phyloP scores from a whole-genome alignment of 2,329 filamentous ascomycete genomes.

The Exophiala oligosperma region DNA sequence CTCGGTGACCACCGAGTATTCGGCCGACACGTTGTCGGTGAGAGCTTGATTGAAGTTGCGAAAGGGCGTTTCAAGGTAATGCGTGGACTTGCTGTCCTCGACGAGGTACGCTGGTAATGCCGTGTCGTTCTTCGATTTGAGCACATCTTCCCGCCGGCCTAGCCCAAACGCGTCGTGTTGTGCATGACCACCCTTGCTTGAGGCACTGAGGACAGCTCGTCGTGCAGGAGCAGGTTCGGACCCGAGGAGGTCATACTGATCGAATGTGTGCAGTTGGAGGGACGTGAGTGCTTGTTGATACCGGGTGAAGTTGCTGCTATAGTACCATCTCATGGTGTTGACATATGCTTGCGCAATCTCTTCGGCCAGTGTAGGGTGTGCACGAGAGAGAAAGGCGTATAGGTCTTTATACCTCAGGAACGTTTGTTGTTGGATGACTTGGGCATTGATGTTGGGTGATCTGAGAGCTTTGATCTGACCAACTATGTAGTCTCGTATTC shows the following conservation, averaged over 20 bases:
- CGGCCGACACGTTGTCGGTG: constrained; percentile 88
- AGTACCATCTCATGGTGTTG: constrained; percentile 99
- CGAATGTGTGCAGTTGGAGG: constrained; percentile 77
- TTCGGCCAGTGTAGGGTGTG: constrained; percentile 79
- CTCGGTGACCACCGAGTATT: constrained; percentile 88
- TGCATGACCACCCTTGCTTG: constrained; percentile 37
- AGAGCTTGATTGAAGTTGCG: constrained; percentile 92
- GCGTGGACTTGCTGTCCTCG: constrained; percentile 81
- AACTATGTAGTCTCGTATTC: constrained; percentile 92
- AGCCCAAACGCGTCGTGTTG: constrained; percentile 84
- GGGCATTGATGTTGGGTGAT: constrained; percentile 94
- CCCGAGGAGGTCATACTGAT: constrained; percentile 80
- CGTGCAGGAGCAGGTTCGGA: constrained; percentile 72
- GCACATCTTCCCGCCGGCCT: constrained; percentile 78
- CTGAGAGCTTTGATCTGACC: constrained; percentile 90
- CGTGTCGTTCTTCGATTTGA: constrained; percentile 70
- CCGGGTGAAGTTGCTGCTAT: constrained; percentile 83
- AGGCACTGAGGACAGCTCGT: constrained; percentile 41
- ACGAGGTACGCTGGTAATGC: constrained; percentile 86
- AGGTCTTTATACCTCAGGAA: constrained; percentile 87
- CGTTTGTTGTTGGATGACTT: constrained; percentile 92
- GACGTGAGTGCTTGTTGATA: constrained; percentile 83
- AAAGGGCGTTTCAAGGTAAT: constrained; percentile 89
- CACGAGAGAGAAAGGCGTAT: constrained; percentile 78
- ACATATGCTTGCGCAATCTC: constrained; percentile 93